Base-by-base conservation (phyloP, 768 basidiomycete genomes). In the Pleurotus salmoneostramineus region DNA sequence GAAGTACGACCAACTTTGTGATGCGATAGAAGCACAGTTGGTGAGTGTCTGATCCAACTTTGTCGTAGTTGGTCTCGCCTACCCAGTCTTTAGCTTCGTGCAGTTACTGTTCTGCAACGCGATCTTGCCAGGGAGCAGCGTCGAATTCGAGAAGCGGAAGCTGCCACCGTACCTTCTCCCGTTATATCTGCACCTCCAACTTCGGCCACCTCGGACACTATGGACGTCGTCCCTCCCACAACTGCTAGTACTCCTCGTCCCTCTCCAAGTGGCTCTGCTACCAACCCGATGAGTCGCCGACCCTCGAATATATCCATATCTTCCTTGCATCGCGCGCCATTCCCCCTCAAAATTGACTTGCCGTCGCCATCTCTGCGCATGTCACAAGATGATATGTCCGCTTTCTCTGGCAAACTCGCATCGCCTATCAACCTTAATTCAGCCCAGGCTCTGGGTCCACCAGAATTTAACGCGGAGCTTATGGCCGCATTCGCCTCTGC, bases 361-460 rank as follows among this genome's bases (percentile, higher is more conserved):
- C 89, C 91, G n/a, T 77, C 87, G 1, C 71, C 84, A 10, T 74
- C 84, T 8, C 75, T 91, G 56, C 83, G 84, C 47, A 77, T 90
- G 32, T 72, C 81, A n/a, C 75, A 86, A 0, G 85, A 87, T 44
- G 88, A 90, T 63, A 79, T 76, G 5, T 72, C 80, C 4, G 66
- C 83, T 56, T 86, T 82, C 59, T 71, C 80, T 1, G 84, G 78
- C 47, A 84, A 85, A 1, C 73, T 91, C 48, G 78, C 86, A 32
- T 92, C 90, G 5, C 91, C 91, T 5, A 91, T 93, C 34, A 89
- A 87, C 4, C 79, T 93, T 37, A 91, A 89, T 65, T 90, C 91
- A 4, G 88, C 88, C 47, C 82, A 87, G 3, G 78, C 86, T 0
- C 69, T 78, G 11, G 78, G 74, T n/a, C 64, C 77, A 3, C 76